These are phyloP conservation scores for Rhynchosporium agropyri DNA, from an alignment of 2,329 filamentous ascomycete genomes.

Conservation along the genomic window DNA sequence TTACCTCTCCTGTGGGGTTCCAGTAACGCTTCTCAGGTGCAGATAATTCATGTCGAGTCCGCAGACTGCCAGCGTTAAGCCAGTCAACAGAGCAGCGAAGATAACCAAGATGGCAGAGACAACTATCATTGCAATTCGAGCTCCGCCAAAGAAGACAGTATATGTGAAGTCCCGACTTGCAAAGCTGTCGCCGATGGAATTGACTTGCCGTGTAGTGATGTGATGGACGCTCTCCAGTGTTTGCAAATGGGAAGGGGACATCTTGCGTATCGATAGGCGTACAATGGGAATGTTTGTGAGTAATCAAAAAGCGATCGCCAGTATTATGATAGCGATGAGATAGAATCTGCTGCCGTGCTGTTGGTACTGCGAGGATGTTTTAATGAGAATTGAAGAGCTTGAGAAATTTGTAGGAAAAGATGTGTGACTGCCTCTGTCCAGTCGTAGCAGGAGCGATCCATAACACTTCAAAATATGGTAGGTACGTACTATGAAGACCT, in stretches of 20 bases:
- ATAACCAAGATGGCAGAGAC: conserved; percentile 28
- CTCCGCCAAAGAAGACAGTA: conserved; percentile 14
- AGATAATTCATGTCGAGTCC: conserved; percentile 36
- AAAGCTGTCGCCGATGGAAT: neutral
- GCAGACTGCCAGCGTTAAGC: conserved; percentile 36
- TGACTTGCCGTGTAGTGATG: neutral
- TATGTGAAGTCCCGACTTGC: conserved; percentile 9
- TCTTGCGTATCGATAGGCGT: neutral
- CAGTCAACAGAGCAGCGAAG: conserved; percentile 33
- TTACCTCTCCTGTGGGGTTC: conserved; percentile 32
- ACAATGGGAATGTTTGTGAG: neutral
- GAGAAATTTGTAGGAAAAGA: neutral
- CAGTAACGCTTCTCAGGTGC: conserved; percentile 32
- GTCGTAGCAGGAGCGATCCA: neutral
- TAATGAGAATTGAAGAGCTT: neutral
- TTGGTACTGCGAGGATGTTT: neutral
- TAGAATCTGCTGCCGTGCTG: conserved; percentile 2
- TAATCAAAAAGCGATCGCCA: neutral
- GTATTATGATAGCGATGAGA: conserved; percentile 6
- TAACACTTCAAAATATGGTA: neutral
- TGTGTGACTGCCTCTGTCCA: neutral
- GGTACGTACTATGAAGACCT: too few relatives aligned
- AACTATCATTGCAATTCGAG: conserved; percentile 23
- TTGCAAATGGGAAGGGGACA: neutral
- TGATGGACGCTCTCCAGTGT: neutral